phyloP scores from a whole-genome alignment of 768 basidiomycete species.

The Lactarius sp. region DNA sequence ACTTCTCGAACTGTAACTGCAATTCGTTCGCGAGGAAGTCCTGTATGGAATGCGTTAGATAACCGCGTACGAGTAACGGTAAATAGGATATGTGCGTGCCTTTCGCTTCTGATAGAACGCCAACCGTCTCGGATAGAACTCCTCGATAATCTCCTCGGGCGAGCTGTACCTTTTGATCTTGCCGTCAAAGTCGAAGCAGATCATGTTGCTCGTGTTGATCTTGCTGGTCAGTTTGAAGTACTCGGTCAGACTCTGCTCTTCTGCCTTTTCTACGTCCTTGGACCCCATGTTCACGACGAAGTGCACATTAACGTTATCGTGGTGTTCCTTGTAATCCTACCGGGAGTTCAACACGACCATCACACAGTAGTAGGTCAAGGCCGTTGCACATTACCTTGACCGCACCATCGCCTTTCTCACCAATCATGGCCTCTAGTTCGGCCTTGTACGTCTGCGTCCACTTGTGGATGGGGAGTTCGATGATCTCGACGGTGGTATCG shows the following conservation, averaged over 20 bases:
- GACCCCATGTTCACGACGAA: constrained; percentile 79
- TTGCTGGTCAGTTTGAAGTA: constrained; percentile 87
- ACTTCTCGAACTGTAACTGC: constrained; percentile 71
- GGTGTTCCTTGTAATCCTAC: constrained; percentile 96
- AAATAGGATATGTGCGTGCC: constrained; percentile 40
- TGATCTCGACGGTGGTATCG: constrained; percentile 90
- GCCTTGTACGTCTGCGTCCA: constrained; percentile 94
- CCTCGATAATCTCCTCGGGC: constrained; percentile 88
- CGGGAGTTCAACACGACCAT: neutral
- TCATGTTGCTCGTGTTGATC: constrained; percentile 94
- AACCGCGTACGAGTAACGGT: neutral
- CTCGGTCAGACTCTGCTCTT: constrained; percentile 83
- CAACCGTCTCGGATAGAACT: constrained; percentile 86
- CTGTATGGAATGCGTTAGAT: constrained; percentile 38
- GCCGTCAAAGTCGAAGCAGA: constrained; percentile 93
- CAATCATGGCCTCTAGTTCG: constrained; percentile 86
- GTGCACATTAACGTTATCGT: constrained; percentile 87
- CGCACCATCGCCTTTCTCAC: constrained; percentile 73
- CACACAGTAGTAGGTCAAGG: neutral
- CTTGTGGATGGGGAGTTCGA: constrained; percentile 88
- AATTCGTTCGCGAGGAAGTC: constrained; percentile 82
- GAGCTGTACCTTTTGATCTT: constrained; percentile 92
- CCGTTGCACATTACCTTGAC: constrained; percentile 56
- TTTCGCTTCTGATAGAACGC: constrained; percentile 96
- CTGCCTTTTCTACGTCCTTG: constrained; percentile 80